A percentile compares a stretch with the other conserved stretches of the same genome.
These are phyloP conservation scores for Ustilago curta DNA, from an alignment of 1,284 basidiomycete genomes.

Conservation along the genomic window DNA sequence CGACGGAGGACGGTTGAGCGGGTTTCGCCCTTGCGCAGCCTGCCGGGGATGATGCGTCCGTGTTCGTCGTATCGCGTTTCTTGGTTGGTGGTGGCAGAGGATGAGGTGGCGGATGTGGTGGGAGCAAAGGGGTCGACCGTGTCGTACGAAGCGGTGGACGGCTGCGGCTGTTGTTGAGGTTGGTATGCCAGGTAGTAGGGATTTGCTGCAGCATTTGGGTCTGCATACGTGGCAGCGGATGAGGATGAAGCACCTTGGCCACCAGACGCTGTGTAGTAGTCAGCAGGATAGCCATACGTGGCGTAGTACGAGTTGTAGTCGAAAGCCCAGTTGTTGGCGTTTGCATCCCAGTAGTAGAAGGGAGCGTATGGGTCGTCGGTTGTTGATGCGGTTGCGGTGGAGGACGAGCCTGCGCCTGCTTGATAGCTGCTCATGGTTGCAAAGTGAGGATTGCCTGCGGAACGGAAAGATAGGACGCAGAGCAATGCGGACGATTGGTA, in stretches of 20 bases:
- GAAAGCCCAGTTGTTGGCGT: conserved; percentile 64
- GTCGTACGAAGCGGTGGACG: not conserved
- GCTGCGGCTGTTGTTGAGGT: not conserved
- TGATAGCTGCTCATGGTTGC: conserved; percentile 6
- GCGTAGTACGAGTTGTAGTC: conserved; percentile 66
- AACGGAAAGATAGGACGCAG: not conserved
- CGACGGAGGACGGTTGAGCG: conserved; percentile 93
- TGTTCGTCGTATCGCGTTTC: conserved; percentile 27
- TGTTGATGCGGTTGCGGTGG: conserved; percentile 15
- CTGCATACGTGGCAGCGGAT: conserved; percentile 15
- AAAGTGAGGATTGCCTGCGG: not conserved
- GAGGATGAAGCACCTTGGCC: conserved; percentile 25
- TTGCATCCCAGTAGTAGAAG: conserved; percentile 68
- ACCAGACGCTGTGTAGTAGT: conserved; percentile 42
- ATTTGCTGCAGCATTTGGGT: conserved; percentile 13
- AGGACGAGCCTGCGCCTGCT: conserved; percentile 8
- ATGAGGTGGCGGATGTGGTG: conserved; percentile 9
- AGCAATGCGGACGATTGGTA: conserved; percentile 9
- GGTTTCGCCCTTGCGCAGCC: conserved; percentile 81
- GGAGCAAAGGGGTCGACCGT: conserved; percentile 16
- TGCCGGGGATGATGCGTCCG: conserved; percentile 55
- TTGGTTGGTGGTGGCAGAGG: conserved; percentile 5
- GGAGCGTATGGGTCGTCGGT: conserved; percentile 64
- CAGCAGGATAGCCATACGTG: conserved; percentile 56
- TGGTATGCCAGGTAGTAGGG: conserved; percentile 27